Evolutionary conservation across 2,329 filamentous ascomycete species (phyloP).

Genomic region (Venturia asperata): DNA sequence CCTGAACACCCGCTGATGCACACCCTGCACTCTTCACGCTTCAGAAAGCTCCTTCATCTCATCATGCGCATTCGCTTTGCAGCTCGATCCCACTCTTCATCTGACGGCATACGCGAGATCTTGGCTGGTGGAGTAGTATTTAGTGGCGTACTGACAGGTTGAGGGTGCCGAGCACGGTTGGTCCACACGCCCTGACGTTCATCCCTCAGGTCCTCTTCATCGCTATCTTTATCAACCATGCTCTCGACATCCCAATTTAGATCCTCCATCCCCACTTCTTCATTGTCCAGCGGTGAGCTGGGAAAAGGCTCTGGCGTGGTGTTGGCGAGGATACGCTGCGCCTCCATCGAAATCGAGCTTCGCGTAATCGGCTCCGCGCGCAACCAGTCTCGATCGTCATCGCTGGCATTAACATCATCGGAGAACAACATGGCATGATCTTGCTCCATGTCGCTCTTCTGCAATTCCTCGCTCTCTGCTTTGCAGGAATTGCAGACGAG

Average conservation of each 20-base stretch:
- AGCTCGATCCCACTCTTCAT: background rate
- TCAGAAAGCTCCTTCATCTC: background rate
- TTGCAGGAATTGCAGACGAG: background rate
- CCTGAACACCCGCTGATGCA: background rate
- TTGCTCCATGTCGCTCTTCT: background rate
- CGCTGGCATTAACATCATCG: background rate
- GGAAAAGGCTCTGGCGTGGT: background rate
- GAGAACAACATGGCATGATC: background rate
- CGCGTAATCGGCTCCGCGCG: background rate
- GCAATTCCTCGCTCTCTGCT: background rate
- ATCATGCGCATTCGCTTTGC: slow-evolving; percentile 10
- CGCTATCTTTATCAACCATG: background rate
- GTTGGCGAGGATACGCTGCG: background rate
- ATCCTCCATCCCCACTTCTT: background rate
- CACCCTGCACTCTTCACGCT: background rate
- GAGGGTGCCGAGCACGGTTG: slow-evolving; percentile 6
- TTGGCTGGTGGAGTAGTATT: slow-evolving; percentile 6
- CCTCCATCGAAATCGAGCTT: background rate
- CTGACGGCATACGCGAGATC: slow-evolving; percentile 1
- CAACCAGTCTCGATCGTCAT: background rate
- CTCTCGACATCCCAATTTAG: background rate
- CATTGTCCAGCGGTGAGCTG: background rate
- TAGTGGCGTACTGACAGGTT: background rate
- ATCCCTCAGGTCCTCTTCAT: background rate
- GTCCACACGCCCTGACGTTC: background rate